phyloP scores from a whole-genome alignment of 345 rosid genomes.

The Acer yangbiense region DNA sequence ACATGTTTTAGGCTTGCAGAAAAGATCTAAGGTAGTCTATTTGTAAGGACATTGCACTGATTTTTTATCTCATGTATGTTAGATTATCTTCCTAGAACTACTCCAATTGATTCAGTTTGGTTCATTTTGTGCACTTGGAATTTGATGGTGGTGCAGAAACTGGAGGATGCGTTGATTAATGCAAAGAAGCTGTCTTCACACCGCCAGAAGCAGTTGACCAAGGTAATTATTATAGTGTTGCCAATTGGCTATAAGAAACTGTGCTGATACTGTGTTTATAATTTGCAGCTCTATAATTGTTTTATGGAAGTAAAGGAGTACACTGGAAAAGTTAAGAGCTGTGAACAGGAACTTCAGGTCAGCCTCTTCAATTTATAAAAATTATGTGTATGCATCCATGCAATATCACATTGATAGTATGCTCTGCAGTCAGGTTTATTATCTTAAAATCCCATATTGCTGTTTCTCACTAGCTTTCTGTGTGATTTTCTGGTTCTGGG shows the following conservation, averaged over 20 bases:
- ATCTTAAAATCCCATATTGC: background rate
- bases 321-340: constrained; percentile 59
- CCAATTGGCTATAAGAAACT: constrained; percentile 11
- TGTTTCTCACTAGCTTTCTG: background rate
- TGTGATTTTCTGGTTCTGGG: background rate
- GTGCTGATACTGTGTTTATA: constrained; percentile 19
- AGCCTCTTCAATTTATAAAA: constrained; percentile 19
- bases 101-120: background rate
- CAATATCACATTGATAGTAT: background rate
- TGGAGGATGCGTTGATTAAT: constrained; percentile 65
- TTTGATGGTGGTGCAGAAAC: constrained; percentile 51
- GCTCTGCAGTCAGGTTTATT: background rate
- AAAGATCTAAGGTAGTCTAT: constrained; percentile 58
- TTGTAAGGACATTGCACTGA: background rate
- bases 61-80: background rate
- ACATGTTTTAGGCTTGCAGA: constrained; percentile 55
- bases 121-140: constrained; percentile 23
- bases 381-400: background rate
- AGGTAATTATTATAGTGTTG: constrained; percentile 43
- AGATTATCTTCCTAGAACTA: constrained; percentile 1
- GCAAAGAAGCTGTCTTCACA: constrained; percentile 68
- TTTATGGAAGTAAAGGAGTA: constrained; percentile 66
- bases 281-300: constrained; percentile 64
- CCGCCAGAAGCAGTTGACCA: constrained; percentile 58
- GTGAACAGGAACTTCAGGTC: constrained; percentile 83